Conservation (phyloP, 495 filamentous ascomycete species). For the Choiromyces venosus region DNA sequence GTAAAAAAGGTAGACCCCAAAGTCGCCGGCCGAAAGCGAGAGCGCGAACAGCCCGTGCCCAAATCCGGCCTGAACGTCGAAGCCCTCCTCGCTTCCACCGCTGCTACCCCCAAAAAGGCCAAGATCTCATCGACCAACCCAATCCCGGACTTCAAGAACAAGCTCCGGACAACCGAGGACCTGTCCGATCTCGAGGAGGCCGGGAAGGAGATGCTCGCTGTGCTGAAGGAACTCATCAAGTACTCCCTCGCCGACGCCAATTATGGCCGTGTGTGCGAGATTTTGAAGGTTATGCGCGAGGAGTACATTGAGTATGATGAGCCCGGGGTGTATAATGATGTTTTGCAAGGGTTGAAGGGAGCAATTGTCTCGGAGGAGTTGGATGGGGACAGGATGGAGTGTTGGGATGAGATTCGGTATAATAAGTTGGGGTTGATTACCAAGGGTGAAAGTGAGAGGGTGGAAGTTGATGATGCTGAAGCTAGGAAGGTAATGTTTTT, state of each 20-base stretch:
- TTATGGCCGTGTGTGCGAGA: conserved; percentile 71
- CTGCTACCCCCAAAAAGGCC: conserved; percentile 45
- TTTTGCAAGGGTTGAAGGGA: conserved; percentile 64
- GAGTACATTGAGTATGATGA: conserved; percentile 71
- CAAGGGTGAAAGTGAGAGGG: conserved; percentile 46
- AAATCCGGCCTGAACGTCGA: conserved; percentile 77
- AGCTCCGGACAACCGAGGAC: conserved; percentile 56
- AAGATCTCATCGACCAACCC: conserved; percentile 74
- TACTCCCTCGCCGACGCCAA: conserved; percentile 67
- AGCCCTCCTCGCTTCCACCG: conserved; percentile 24
- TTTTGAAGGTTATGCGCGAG: conserved; percentile 69
- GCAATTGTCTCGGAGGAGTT: conserved; percentile 65
- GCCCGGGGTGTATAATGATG: conserved; percentile 70
- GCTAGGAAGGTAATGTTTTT: conserved; percentile 22
- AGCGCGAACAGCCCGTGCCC: conserved; percentile 67
- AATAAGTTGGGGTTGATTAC: conserved; percentile 70
- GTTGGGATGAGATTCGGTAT: conserved; percentile 71
- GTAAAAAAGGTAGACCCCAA: conserved; percentile 93
- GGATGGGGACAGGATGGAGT: conserved; percentile 72
- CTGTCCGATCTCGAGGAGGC: conserved; percentile 60
- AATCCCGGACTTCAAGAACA: conserved; percentile 88
- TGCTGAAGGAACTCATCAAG: conserved; percentile 63
- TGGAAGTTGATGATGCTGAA: conserved; percentile 23
- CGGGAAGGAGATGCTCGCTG: conserved; percentile 64
- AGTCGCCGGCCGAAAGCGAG: conserved; percentile 64